phyloP scores from a whole-genome alignment of 176 grass and related monocot species.

The Eleusine indica region DNA sequence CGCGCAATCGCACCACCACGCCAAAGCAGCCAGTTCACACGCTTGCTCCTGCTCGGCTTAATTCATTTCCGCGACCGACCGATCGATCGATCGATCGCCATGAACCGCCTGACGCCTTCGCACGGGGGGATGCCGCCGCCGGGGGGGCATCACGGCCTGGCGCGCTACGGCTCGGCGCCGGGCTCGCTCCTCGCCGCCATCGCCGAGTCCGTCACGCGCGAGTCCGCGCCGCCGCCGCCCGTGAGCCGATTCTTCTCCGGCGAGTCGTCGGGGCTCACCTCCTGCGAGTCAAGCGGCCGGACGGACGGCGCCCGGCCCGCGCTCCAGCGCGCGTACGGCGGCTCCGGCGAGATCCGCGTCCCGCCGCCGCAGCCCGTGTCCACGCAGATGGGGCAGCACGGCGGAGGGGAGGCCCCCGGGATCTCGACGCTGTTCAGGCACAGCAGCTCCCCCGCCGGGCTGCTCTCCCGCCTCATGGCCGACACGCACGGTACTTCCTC shows the following conservation, averaged over 20 bases:
- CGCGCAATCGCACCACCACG: not conserved
- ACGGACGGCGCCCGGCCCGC: not conserved
- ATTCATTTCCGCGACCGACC: not conserved
- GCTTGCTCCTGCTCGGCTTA: not conserved
- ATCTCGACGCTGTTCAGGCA: conserved; percentile 54
- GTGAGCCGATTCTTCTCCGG: conserved; percentile 63
- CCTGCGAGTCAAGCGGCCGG: conserved; percentile 75
- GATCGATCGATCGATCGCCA: conserved; percentile 15
- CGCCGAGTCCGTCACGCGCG: conserved; percentile 58
- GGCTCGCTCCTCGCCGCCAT: conserved; percentile 69
- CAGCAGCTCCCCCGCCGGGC: conserved; percentile 88
- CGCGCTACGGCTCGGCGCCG: conserved; percentile 73
- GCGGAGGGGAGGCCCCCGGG: not conserved
- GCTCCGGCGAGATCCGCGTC: conserved; percentile 53
- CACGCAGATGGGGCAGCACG: not conserved
- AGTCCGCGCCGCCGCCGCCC: not conserved
- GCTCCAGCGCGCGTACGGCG: conserved; percentile 41
- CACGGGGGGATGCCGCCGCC: conserved; percentile 38
- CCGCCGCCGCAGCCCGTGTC: not conserved
- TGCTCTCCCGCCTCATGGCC: conserved; percentile 75
- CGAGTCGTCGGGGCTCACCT: conserved; percentile 62
- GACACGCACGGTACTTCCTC: conserved; percentile 67
- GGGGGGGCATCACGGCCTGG: conserved; percentile 39
- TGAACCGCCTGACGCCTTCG: conserved; percentile 55
- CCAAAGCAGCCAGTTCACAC: not conserved